phyloP scores from a whole-genome alignment of 108 stramenopile genomes.

The Skeletonema potamos region DNA sequence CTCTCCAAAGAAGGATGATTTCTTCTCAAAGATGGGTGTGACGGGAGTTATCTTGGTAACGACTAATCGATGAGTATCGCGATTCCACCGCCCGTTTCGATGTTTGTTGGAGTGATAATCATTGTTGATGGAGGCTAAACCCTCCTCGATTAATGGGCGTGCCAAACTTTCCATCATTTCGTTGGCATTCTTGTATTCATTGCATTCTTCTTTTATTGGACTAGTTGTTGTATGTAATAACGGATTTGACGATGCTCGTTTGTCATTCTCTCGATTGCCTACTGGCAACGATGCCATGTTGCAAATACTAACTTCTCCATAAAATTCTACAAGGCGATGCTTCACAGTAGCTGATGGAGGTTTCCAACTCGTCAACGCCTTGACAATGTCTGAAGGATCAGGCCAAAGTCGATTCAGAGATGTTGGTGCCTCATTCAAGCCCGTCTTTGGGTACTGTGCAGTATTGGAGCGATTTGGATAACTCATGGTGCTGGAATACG shows the following conservation, averaged over 20 bases:
- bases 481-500: background rate
- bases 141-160: conserved; percentile 23
- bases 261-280: background rate
- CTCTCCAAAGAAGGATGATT: conserved; percentile 21
- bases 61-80: conserved; percentile 18
- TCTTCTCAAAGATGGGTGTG: conserved; percentile 36
- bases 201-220: conserved; percentile 1
- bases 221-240: conserved; percentile 4
- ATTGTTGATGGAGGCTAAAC: conserved; percentile 25
- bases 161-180: conserved; percentile 23
- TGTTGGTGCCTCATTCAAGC: conserved; percentile 8
- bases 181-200: conserved; percentile 31
- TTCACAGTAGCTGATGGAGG: conserved; percentile 23
- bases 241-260: background rate
- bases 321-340: conserved; percentile 14
- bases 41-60: conserved; percentile 7
- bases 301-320: conserved; percentile 10
- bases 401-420: conserved; percentile 38
- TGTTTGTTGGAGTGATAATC: conserved; percentile 34
- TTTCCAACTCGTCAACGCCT: conserved; percentile 37
- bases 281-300: too few species aligned
- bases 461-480: background rate
- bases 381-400: conserved; percentile 42
- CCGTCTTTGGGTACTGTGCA: background rate
- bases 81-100: conserved; percentile 26